These are phyloP conservation scores for Phoma sp. DNA, from an alignment of 2,329 filamentous ascomycete genomes.

Conservation along the genomic window DNA sequence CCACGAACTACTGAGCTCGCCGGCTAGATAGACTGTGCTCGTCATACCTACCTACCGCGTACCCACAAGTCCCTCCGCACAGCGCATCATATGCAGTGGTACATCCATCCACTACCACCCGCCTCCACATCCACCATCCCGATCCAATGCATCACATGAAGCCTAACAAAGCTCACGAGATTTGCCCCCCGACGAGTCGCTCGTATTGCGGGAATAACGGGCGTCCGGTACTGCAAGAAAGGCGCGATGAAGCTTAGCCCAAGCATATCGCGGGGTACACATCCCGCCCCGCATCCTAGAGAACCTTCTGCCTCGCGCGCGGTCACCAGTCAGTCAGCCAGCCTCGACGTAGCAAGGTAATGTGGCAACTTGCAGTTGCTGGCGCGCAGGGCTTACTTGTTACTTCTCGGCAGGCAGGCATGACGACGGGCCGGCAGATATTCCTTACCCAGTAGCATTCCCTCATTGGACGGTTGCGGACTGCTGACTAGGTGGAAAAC, in stretches of 20 bases:
- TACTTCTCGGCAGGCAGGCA: not conserved
- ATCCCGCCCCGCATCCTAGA: not conserved
- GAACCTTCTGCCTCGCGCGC: no score
- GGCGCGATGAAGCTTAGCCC: not conserved
- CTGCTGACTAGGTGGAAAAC: constrained; percentile 7
- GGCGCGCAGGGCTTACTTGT: no score
- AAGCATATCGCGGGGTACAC: constrained; percentile 8
- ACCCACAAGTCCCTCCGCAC: not conserved
- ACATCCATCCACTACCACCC: constrained; percentile 10
- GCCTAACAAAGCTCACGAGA: not conserved
- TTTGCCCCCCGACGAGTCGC: constrained; percentile 16
- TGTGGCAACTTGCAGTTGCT: not conserved
- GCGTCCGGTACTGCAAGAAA: constrained; percentile 1
- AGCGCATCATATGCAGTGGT: not conserved
- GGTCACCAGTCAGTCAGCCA: constrained; percentile 1
- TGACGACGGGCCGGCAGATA: constrained; percentile 7
- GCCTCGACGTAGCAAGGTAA: not conserved
- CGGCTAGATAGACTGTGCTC: not conserved
- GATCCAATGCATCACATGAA: constrained; percentile 3
- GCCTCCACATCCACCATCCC: not conserved
- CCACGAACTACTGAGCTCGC: not conserved
- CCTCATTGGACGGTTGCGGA: not conserved
- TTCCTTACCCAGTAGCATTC: not conserved
- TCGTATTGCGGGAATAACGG: constrained; percentile 19
- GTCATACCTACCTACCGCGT: constrained; percentile 2